Base-by-base conservation (phyloP, 1,284 basidiomycete genomes). In the Naganishia cerealis region DNA sequence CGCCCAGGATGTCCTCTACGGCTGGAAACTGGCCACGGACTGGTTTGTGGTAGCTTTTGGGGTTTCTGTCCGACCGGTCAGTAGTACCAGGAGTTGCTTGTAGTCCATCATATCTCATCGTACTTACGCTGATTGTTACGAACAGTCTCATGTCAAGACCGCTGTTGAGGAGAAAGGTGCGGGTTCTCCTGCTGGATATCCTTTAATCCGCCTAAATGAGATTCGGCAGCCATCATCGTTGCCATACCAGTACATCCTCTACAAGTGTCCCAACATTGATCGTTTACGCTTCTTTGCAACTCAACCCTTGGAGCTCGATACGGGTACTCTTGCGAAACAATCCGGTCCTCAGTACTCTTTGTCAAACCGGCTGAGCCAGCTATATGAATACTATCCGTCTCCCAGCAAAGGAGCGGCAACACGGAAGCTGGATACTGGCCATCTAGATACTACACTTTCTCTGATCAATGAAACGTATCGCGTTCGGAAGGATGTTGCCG, bases 281-380 rank as follows among this genome's bases (percentile, higher is more conserved):
- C 65, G 68, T 38, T 61, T 71, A 10, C 71, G 71, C 16, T 73
- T 71, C 18, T 54, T 71, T 13, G 26, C 69, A 9, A 40, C 71
- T 13, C 40, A 56, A 24, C 65, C 71, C 2, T 24, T 67, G 29
- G 38, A 69, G 46, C 66, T 69, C 9, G 57, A 57, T 43, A 24
- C 61, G 6, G 13, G 24, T 21, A 9, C 38, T 3, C 15, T 5
- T 12, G 5, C 36, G 26, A 9, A 21, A 24, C 18, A 29, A 5
- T 8, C 16, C 1, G 8, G n/a, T 2, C 36, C 54, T 15, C 46
- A 21, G 40, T 29, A 54, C 36, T 63, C 59, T 46, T 29, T 40
- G 26, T 29, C 55, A 3, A 39, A 63, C 21, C 18, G 33, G 9
- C 15, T 69, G 15, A 26, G 26, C 13, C 46, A 61, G 24, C 43